These are phyloP conservation scores for Cubamyces sp. DNA, from an alignment of 768 basidiomycete genomes.

Conservation along the genomic window DNA sequence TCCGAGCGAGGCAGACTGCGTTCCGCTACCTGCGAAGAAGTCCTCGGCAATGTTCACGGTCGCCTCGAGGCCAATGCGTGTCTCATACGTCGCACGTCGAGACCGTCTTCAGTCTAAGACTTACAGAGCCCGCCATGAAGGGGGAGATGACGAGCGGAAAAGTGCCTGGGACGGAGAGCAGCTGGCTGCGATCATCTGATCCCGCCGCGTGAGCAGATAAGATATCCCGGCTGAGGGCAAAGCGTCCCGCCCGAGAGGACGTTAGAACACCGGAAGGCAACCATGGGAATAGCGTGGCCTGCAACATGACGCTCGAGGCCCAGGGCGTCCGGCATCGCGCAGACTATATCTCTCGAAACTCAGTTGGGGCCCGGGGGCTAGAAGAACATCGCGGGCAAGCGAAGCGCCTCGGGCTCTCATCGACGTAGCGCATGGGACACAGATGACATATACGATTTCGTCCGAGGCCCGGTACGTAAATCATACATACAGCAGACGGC, in stretches of 20 bases:
- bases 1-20: slow-evolving; percentile 4
- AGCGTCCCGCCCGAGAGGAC: slow-evolving; percentile 1
- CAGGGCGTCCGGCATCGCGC: slow-evolving; percentile 6
- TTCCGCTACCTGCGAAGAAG: not conserved
- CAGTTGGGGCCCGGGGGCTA: slow-evolving; percentile 4
- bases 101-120: not conserved
- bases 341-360: not conserved
- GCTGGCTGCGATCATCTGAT: slow-evolving; percentile 20
- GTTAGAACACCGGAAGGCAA: slow-evolving; percentile 21
- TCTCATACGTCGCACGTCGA: not conserved
- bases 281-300: slow-evolving; percentile 8
- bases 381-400: slow-evolving; percentile 16
- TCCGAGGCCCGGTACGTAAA: slow-evolving; percentile 21
- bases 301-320: slow-evolving; percentile 3
- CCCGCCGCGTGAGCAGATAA: slow-evolving; percentile 19
- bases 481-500: slow-evolving; percentile 14
- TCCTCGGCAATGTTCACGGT: slow-evolving; percentile 2
- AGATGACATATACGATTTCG: not conserved
- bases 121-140: not conserved
- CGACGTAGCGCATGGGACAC: not conserved
- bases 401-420: slow-evolving; percentile 10
- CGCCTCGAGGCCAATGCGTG: slow-evolving; percentile 18
- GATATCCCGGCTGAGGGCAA: slow-evolving; percentile 6
- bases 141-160: not conserved
- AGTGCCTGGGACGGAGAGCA: slow-evolving; percentile 16